phyloP scores from a whole-genome alignment of 768 basidiomycete species.

The Macrolepiota fuliginosa region DNA sequence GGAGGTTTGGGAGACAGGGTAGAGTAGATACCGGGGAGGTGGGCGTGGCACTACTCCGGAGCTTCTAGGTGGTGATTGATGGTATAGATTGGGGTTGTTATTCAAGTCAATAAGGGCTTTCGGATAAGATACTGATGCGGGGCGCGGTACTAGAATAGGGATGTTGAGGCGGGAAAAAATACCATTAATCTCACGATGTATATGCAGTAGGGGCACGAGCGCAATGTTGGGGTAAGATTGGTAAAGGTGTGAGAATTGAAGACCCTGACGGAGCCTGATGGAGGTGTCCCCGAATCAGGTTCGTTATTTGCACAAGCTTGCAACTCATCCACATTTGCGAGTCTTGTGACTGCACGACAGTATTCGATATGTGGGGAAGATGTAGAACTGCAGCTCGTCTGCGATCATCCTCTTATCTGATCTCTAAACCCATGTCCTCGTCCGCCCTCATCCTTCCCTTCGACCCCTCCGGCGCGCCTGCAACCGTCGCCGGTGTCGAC shows the following conservation, averaged over 20 bases:
- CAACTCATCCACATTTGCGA: not conserved
- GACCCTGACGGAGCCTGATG: not conserved
- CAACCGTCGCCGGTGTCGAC: conserved; percentile 36
- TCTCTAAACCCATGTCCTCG: conserved; percentile 44
- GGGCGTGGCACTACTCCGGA: no score
- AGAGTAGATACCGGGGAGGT: no score
- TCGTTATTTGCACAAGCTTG: not conserved
- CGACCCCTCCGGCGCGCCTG: conserved; percentile 40
- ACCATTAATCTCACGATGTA: no score
- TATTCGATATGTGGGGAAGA: conserved; percentile 21
- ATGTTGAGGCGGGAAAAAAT: no score
- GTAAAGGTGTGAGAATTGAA: not conserved
- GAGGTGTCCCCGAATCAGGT: not conserved
- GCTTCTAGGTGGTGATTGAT: no score
- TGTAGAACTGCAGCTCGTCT: conserved; percentile 20
- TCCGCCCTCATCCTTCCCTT: conserved; percentile 58
- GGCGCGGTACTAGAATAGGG: no score
- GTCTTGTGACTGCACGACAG: conserved; percentile 8
- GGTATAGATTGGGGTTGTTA: no score
- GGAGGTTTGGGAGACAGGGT: no score
- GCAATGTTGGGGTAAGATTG: no score
- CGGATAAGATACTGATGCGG: no score
- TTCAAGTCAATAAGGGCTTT: no score
- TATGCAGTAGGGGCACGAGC: no score
- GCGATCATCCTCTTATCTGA: conserved; percentile 19